Base-by-base conservation (phyloP, 2,329 filamentous ascomycete species). In the Botrytis fabae region DNA sequence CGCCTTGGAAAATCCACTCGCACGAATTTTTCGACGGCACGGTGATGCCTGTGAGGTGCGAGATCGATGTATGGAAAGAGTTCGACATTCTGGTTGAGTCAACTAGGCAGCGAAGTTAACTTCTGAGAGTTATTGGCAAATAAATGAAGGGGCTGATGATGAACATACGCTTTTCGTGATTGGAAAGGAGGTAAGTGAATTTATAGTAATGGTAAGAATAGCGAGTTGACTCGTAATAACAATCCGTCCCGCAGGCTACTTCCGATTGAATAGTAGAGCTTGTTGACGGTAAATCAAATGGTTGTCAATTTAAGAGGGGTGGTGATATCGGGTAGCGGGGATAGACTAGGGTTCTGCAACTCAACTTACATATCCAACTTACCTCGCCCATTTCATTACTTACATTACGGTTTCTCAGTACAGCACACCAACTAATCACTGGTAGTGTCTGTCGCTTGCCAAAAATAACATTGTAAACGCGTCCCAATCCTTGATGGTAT, bases 1-100 rank as follows among this genome's bases (percentile, higher is more conserved):
- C 51, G 22, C 69, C 69, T 54, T 42, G 69, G 22, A 71, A 71
- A 9, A 28, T 35, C 69, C 59, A 65, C n/a, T 65, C 20, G 60
- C 25, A 32, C 12, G 10, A 28, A 46, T 42, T 61, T 0, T 64
- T 46, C 18, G 14, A 48, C 18, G 42, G 6, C 18, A 35, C 16
- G n/a, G 9, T 22, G 44, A 42, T 71, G 32, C 69, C 59, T 35
- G 60, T 4, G 20, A 71, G 69, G 35, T 69, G 40, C n/a, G 14
- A 18, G 7, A 61, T 25, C 38, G 54, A 59, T 12, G 38, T 60
- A n/a, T 61, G 38, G 28, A 44, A 38, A 35, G 66, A 46, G 25
- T 0, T 18, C 2, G 35, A 57, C 64, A 68, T 68, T 44, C 10
- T 69, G 28, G 18, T 44, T 5, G 48, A 69, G 38, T n/a, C 2